Conservation (phyloP, 768 basidiomycete genomes). For the Macrolepiota albuminosa region DNA sequence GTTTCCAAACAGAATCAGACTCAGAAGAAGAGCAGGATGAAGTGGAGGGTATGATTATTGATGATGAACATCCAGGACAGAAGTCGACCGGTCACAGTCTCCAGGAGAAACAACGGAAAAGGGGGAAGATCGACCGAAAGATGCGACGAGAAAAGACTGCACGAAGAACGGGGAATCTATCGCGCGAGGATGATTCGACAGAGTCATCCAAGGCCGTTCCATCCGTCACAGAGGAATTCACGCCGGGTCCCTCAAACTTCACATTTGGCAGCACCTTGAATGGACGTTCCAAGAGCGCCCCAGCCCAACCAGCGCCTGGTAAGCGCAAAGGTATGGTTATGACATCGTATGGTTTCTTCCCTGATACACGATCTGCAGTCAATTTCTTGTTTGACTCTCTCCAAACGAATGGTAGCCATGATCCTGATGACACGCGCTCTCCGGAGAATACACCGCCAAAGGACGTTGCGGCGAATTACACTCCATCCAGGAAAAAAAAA, state of each 20-base stretch:
- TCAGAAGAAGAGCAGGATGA: conserved; percentile 37
- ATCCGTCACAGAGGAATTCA: not conserved
- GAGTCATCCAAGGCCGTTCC: not conserved
- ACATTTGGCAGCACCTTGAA: not conserved
- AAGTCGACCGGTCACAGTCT: conserved; percentile 19
- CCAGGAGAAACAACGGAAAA: conserved; percentile 24
- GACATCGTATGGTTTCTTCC: not conserved
- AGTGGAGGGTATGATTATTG: conserved; percentile 47
- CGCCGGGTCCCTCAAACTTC: not conserved
- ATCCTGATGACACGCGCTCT: conserved; percentile 18
- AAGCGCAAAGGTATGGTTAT: conserved; percentile 46
- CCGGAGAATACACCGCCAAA: conserved; percentile 28
- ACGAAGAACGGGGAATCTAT: conserved; percentile 21
- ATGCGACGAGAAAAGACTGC: conserved; percentile 26
- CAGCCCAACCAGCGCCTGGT: conserved; percentile 19
- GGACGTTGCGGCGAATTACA: conserved; percentile 25
- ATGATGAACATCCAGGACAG: conserved; percentile 22
- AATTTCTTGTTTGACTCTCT: conserved; percentile 30
- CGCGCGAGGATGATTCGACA: conserved; percentile 10
- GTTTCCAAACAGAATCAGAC: conserved; percentile 6
- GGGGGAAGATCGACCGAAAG: conserved; percentile 28
- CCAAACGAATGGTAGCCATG: conserved; percentile 28
- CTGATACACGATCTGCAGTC: conserved; percentile 19
- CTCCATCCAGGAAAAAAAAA: conserved; percentile 38
- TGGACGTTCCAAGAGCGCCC: conserved; percentile 17